Conservation (phyloP, 2,329 filamentous ascomycete species). For the Penicillium sp. region DNA sequence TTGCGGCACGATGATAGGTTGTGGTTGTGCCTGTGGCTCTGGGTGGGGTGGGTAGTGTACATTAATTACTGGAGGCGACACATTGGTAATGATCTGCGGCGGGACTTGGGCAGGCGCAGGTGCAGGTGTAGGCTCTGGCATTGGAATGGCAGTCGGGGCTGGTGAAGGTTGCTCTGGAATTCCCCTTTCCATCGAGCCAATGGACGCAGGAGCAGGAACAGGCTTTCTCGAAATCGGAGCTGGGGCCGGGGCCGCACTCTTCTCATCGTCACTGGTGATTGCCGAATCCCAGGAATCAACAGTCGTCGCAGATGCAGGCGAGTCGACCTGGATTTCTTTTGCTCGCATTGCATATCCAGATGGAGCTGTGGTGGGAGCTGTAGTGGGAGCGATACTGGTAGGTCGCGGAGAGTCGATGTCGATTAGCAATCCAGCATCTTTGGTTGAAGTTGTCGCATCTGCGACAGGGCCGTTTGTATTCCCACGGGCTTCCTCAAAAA, state of each 20-base stretch:
- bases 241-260: constrained; percentile 1
- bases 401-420: constrained; percentile 20
- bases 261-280: constrained; percentile 13
- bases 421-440: constrained; percentile 15
- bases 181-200: neutral
- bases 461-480: neutral
- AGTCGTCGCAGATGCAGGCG: constrained; percentile 9
- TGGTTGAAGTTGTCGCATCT: neutral
- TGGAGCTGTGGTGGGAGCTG: neutral
- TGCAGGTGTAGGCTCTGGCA: neutral
- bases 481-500: neutral
- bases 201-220: constrained; percentile 1
- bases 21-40: constrained; percentile 18
- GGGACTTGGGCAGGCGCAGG: neutral
- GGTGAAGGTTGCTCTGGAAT: neutral
- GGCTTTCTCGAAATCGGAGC: neutral
- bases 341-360: neutral
- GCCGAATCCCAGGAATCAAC: constrained; percentile 17
- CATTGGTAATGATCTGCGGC: constrained; percentile 13
- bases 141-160: neutral
- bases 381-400: neutral
- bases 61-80: constrained; percentile 13
- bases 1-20: constrained; percentile 28
- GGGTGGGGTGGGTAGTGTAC: constrained; percentile 35
- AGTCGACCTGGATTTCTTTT: constrained; percentile 5